Evolutionary conservation across 2,329 filamentous ascomycete genomes (phyloP), one percentile per base, ranked within the genome.

Genomic region (Colletotrichum sp.): DNA sequence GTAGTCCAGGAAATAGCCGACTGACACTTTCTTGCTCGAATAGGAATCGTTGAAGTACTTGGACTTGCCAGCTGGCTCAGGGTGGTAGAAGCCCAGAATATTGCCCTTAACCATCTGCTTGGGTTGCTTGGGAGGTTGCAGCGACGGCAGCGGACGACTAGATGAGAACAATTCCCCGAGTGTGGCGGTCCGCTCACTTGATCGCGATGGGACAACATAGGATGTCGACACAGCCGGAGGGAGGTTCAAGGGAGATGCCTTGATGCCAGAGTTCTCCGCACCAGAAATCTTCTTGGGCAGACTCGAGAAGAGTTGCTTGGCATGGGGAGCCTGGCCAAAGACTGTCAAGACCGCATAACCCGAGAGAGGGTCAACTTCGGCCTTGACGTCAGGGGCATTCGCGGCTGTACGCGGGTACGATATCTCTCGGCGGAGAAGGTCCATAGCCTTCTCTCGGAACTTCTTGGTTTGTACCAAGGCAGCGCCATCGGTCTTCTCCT

Each of bases 221-320:
- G 93, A 94, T 7, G 92, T 89, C 24, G 91, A 91, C 56, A 98
- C 90, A 48, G 95, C 95, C 73, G 92, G 93, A 0, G 96, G 96
- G 30, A 98, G 86, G 24, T 64, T 67, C 9, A 66, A 34, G 3
- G 61, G 43, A 7, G 66, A 43, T 13, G 32, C 34, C 24, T 61
- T 70, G 67, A 34, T 52, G 26, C n/a, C 28, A 16, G 65, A 70
- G 13, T 18, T 28, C 24, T 87, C 90, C 48, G 89, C 87, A 80
- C 95, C 93, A 67, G 90, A 89, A 12, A 95, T 85, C 13, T 89
- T 86, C 63, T 83, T 85, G 10, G 85, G 94, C 65, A 98, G 87
- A 83, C 96, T 98, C 5, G 96, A 98, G 82, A 97, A 98, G 5
- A 98, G 87, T 75, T 96, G 94, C 79, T 92, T 93, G 43, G 94